Conservation (phyloP, 2,329 filamentous ascomycete genomes). For the Rasamsonia emersonii region DNA sequence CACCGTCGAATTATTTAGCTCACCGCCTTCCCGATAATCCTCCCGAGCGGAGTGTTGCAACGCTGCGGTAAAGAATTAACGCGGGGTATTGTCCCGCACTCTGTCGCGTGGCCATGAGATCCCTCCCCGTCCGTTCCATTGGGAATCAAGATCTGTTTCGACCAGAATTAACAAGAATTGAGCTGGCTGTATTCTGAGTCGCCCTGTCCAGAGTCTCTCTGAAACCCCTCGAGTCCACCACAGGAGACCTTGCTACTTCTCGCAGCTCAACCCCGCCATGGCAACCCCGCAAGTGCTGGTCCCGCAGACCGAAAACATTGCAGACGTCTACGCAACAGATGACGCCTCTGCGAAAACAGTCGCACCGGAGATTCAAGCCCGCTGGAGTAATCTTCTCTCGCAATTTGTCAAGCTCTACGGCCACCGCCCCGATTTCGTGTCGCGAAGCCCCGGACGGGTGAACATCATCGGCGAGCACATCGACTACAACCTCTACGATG, state of each 20-base stretch:
- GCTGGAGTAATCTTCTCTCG: constrained; percentile 67
- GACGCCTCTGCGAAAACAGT: constrained; percentile 66
- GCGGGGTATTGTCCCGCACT: background rate
- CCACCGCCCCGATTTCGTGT: constrained; percentile 66
- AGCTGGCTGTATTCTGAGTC: too few relatives aligned
- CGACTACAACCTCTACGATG: constrained; percentile 94
- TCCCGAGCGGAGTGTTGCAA: background rate
- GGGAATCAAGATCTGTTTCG: too few relatives aligned
- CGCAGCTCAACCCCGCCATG: constrained; percentile 27
- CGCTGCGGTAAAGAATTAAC: background rate
- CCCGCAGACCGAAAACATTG: constrained; percentile 64
- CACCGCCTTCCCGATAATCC: background rate
- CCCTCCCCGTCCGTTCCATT: background rate
- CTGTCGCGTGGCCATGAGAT: background rate
- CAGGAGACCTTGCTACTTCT: too few relatives aligned
- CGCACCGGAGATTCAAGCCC: constrained; percentile 55
- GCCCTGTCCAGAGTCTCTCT: background rate
- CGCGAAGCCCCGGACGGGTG: constrained; percentile 85
- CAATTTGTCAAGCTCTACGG: constrained; percentile 65
- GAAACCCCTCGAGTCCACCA: too few relatives aligned
- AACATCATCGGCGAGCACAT: constrained; percentile 99
- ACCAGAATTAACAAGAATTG: too few relatives aligned
- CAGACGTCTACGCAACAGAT: constrained; percentile 75
- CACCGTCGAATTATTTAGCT: too few relatives aligned
- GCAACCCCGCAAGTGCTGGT: constrained; percentile 44